Evolutionary conservation across 2,329 filamentous ascomycete species (phyloP), one percentile per base, ranked within the genome.

Genomic region (Dactylellina cionopaga): DNA sequence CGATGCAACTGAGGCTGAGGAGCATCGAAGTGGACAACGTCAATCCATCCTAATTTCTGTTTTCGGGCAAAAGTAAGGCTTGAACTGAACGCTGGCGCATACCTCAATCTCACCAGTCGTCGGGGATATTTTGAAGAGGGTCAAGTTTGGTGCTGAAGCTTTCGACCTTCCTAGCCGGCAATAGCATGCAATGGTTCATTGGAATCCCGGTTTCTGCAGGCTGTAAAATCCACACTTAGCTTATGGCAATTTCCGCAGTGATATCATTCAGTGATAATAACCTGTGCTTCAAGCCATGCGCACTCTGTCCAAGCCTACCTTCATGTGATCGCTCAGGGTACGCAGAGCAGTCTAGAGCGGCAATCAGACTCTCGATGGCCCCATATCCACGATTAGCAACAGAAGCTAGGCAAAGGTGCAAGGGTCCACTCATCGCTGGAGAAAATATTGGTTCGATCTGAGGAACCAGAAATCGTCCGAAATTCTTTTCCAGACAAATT

Each of bases 1-100:
- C 56, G 55, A 70, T 54, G 65, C 46, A 55, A 55, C 46, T 33
- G 41, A 64, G 49, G 56, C 56, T 71, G 66, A 64, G 54, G 59
- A 54, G 60, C n/a, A n/a, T 31, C 47, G 27, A 52, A 44, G 39
- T 44, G 49, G 54, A 52, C 52, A 58, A 68, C 63, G 22, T 68
- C 25, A 59, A 59, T 43, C 52, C 51, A 66, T 56, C 27, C 31
- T 10, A 31, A 56, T 66, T 37, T 29, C 15, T 25, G 27, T 27
- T 31, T 24, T 29, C 17, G 11, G 25, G 7, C 22, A 25, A 11
- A 15, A 17, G 22, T 17, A 3, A 9, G 6, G 27, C 10, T n/a
- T 33, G 25, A 25, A 51, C 46, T 51, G 9, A 43, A 5, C 39
- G 46, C 13, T 33, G 5, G 25, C 22, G 25, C 5, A 10, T 33